Evolutionary conservation across 805 yeast genomes (phyloP), one percentile per base, ranked within the genome.

Genomic region (Candida pseudofarinosa): DNA sequence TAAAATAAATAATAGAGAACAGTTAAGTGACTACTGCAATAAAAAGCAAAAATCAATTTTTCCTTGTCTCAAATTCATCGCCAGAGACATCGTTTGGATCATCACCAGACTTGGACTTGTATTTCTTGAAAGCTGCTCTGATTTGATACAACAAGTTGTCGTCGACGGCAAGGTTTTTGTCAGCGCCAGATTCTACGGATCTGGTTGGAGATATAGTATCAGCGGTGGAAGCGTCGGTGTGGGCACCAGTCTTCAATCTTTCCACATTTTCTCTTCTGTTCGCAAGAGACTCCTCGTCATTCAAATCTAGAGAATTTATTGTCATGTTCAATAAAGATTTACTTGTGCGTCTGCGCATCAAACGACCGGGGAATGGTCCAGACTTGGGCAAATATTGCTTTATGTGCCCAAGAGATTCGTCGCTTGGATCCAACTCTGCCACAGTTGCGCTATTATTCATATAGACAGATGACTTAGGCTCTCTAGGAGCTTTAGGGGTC

Each of bases 341-440:
- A n/a, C 88, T 85, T 23, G 88, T 81, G 53, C 80, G 78, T 59
- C 91, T 79, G 59, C 90, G 74, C 41, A 69, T 63, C 59, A 84
- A 64, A 38, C 68, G 67, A 4, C 79, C 81, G 12, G 78, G 77
- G 63, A 70, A 68, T 28, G 81, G 79, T 2, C 63, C 78, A 3
- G 60, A 62, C 54, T 54, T 72, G 40, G 68, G 81, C 32, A 70
- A 65, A 51, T 66, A 77, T 43, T 63, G 63, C 44, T 59, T 60
- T 45, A 76, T 58, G 31, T 67, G 65, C 5, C 65, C 68, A 16
- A 55, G 55, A 20, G 54, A 52, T n/a, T 49, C 56, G 3, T 54
- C 58, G 30, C 47, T 54, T 14, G 51, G 51, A 15, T 19, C 31
- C 18, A 15, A 15, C 23, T 37, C 7, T 3, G 47, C 33, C 13